Evolutionary conservation across 2,329 filamentous ascomycete species (phyloP), one percentile per base, ranked within the genome.

Genomic region (Ciborinia camelliae): DNA sequence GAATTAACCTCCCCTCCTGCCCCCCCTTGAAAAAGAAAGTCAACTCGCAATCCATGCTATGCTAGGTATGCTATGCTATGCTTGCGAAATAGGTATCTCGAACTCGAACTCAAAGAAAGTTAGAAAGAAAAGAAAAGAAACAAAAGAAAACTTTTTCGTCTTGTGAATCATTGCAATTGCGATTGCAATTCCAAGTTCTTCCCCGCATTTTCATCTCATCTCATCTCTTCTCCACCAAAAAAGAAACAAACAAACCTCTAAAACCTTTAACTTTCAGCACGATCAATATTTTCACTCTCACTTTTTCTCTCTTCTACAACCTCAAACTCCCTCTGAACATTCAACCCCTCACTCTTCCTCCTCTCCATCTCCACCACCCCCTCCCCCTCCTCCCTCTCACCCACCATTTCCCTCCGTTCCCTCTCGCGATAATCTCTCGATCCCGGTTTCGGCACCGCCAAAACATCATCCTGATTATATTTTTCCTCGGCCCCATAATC

Each of bases 381-480:
- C 45, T 32, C n/a, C 12, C 9, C 28, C 5, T 3, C 37, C 15
- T 53, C 32, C 15, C 20, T 47, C 48, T 54, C 37, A 0, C 3
- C 30, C 20, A 45, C 2, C 30, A 32, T 59, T 15, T 67, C 65
- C 7, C 68, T 54, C 23, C 65, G 62, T 55, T 70, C 68, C 1
- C 67, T 60, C 58, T 73, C 71, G 5, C 69, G 68, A 48, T 71
- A 73, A 28, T 67, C 69, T 14, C 70, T 37, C 1, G 69, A 70
- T 4, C 71, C 72, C 18, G 26, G 39, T 28, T 35, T 57, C 1
- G n/a, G 54, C 20, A 28, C 67, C 59, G 50, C 63, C 48, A 26
- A 51, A 55, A 30, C 26, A 10, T 50, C n/a, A 8, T 45, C 35
- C 39, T n/a, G 39, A 57, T 43, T 20, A 23, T 45, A 23, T 0